Base-by-base conservation (phyloP, 2,329 filamentous ascomycete species). In the Cladosporium sp. region DNA sequence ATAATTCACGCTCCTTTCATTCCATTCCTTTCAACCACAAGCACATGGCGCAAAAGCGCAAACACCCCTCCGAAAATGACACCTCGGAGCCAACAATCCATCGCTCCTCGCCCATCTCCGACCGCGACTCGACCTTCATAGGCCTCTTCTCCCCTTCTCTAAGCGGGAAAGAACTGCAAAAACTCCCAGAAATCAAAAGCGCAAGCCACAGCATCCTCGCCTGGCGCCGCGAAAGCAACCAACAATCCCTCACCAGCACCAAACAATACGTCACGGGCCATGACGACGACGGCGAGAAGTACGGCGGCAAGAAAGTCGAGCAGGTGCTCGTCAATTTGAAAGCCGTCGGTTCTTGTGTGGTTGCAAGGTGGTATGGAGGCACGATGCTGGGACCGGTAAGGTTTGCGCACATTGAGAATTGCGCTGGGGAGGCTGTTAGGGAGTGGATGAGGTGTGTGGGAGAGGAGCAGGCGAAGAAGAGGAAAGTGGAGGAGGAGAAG, bases 361-460 rank as follows among this genome's bases (percentile, higher is more conserved):
- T 80, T 7, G 78, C 76, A 32, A 60, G 78, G 13, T 80, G 77
- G 77, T 80, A 77, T 56, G 77, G 78, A 2, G 78, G 78, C 1
- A 66, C 73, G 3, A 70, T 78, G 58, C 68, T 80, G 8, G 78
- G 78, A 0, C 77, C 76, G 1, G 70, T 76, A 13, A 61, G 78
- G 13, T 80, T 80, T 54, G 70, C 69, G 43, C 76, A 79, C 53
- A 77, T 80, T 22, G 75, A 79, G 57, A 70, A 63, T 19, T 69
- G 64, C 27, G 77, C 76, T 2, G 68, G 69, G 51, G 72, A 74
- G 50, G 76, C 76, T 2, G 70, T 80, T 15, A 59, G 62, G 57
- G 69, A 64, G 39, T 78, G 68, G 61, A 58, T 59, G 58, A 66
- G 67, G 50, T 43, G 54, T 27, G 59, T 58, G 34, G 59, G 49